These are phyloP conservation scores for Murraya koenigii DNA, from an alignment of 345 rosid species.

Conservation along the genomic window DNA sequence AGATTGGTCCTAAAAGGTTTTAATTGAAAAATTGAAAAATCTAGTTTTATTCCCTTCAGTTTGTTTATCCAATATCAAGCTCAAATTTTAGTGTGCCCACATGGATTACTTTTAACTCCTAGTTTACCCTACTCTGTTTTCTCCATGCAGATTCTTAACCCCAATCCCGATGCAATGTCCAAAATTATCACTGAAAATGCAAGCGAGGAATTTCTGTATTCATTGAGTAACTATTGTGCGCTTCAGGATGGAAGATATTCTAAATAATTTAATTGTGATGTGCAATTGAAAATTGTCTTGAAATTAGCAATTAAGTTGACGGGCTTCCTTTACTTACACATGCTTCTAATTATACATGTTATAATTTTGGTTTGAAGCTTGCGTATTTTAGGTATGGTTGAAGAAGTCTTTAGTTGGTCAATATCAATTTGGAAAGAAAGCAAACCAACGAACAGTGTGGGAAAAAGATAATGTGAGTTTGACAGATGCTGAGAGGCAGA, in stretches of 20 bases:
- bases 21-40: too few relatives aligned
- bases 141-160: slow-evolving; percentile 80
- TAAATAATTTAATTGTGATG: background rate
- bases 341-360: background rate
- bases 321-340: background rate
- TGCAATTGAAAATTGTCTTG: background rate
- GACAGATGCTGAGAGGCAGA: background rate
- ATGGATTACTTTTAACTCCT: slow-evolving; percentile 7
- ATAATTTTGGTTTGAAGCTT: background rate
- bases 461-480: background rate
- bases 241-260: slow-evolving; percentile 60
- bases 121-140: slow-evolving; percentile 17
- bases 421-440: background rate
- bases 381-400: background rate
- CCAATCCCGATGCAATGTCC: slow-evolving; percentile 97
- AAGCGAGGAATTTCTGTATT: slow-evolving; percentile 83
- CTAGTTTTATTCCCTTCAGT: too few relatives aligned
- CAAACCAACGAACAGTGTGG: background rate
- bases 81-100: background rate
- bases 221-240: slow-evolving; percentile 93
- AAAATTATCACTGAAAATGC: slow-evolving; percentile 91
- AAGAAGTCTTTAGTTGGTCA: background rate
- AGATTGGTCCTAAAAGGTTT: too few relatives aligned
- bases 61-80: slow-evolving; percentile 12
- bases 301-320: slow-evolving; percentile 1